Conservation (phyloP, 2,329 filamentous ascomycete species). For the Arthrobotrys sinensis region DNA sequence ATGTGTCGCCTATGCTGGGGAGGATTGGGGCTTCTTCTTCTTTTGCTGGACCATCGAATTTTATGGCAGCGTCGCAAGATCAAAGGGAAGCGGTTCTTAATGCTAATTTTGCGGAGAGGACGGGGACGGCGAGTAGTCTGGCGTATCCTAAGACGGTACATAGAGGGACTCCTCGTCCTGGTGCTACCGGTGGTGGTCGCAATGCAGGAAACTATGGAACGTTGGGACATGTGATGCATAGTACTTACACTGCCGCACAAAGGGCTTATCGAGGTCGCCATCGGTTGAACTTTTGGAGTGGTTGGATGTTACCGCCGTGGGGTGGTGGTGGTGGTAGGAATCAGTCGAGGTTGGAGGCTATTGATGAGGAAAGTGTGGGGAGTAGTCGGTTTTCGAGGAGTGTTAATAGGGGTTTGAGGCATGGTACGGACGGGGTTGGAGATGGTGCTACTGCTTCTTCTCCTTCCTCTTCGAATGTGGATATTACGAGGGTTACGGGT, state of each 20-base stretch:
- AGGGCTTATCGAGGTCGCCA: conserved; percentile 39
- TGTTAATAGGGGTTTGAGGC: not conserved
- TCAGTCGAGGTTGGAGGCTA: conserved; percentile 20
- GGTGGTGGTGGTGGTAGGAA: conserved; percentile 1
- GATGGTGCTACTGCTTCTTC: not conserved
- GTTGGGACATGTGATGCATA: conserved; percentile 43
- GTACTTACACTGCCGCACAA: conserved; percentile 55
- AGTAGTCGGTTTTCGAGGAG: conserved; percentile 36
- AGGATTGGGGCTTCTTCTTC: not conserved
- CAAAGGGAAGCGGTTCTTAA: conserved; percentile 12
- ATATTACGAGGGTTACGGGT: conserved; percentile 12
- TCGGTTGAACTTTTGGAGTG: conserved; percentile 47
- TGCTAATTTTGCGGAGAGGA: conserved; percentile 41
- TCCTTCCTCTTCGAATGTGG: conserved; percentile 4
- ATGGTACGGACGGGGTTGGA: not conserved
- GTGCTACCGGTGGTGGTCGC: no score
- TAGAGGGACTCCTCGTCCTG: not conserved
- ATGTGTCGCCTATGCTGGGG: conserved; percentile 12
- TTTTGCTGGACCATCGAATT: not conserved
- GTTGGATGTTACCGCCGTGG: conserved; percentile 44
- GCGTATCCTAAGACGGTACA: conserved; percentile 45
- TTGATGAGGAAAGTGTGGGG: conserved; percentile 54
- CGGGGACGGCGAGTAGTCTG: conserved; percentile 25
- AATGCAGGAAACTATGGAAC: conserved; percentile 38
- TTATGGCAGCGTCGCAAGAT: not conserved